A percentile compares a stretch with the other conserved stretches of the same genome.
These are phyloP conservation scores for Lodderomyces parapsilosis DNA, from an alignment of 1,139 yeast species.

Conservation along the genomic window DNA sequence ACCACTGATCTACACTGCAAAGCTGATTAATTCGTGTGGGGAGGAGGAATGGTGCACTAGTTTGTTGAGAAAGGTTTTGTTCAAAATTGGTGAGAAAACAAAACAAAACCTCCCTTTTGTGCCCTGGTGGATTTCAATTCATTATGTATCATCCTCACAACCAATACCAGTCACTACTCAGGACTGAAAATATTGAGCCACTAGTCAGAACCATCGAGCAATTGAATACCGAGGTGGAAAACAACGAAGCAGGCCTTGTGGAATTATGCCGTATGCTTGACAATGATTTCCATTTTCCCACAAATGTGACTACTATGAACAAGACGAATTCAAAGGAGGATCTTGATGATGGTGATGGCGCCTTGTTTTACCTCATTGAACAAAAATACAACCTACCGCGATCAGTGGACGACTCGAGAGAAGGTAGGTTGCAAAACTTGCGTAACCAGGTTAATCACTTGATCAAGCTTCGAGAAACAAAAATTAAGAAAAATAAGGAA, in stretches of 20 bases:
- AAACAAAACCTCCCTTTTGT: neutral
- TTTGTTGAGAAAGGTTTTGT: no score
- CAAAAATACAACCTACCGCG: conserved; percentile 4
- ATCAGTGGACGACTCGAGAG: neutral
- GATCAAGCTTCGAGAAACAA: neutral
- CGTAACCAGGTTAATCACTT: neutral
- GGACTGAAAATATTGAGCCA: conserved; percentile 40
- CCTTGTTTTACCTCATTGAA: conserved; percentile 1
- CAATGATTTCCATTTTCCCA: neutral
- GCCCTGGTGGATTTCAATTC: neutral
- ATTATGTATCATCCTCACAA: neutral
- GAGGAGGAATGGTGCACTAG: no score
- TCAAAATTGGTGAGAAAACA: neutral
- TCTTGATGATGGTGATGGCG: neutral
- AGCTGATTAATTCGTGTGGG: no score
- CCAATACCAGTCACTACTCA: conserved; percentile 25
- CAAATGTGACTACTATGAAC: neutral
- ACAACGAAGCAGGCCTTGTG: neutral
- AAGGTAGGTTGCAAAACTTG: neutral
- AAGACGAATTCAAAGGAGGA: neutral
- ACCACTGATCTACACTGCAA: no score
- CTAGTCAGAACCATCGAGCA: conserved; percentile 14
- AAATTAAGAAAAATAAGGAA: conserved; percentile 1
- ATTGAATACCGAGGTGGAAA: neutral
- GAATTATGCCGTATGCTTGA: conserved; percentile 2